phyloP scores from a whole-genome alignment of 2,329 filamentous ascomycete genomes.

The Fusarium solani-melongenae region DNA sequence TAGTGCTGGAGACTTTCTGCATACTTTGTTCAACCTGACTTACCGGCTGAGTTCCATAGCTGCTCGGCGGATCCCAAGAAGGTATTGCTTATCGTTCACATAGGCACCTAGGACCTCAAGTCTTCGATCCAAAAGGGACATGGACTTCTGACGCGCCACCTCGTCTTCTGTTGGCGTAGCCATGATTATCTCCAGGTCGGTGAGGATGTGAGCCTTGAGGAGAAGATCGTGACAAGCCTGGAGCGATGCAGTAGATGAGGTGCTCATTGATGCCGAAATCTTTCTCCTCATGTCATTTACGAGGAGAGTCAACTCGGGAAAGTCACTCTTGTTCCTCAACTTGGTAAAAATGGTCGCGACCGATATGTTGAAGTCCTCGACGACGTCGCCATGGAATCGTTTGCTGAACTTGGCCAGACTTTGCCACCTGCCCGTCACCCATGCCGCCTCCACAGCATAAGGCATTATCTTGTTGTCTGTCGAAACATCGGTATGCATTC shows the following conservation, averaged over 20 bases:
- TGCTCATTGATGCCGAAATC: conserved; percentile 79
- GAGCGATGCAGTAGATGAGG: conserved; percentile 81
- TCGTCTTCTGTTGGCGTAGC: conserved; percentile 57
- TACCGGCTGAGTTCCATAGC: conserved; percentile 83
- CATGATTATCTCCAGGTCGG: conserved; percentile 85
- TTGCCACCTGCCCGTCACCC: conserved; percentile 87
- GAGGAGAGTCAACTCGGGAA: conserved; percentile 64
- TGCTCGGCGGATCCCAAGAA: conserved; percentile 86
- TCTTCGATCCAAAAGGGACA: conserved; percentile 71
- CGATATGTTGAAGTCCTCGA: conserved; percentile 81
- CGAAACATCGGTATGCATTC: conserved; percentile 68
- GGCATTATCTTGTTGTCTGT: conserved; percentile 75
- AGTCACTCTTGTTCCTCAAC: conserved; percentile 65
- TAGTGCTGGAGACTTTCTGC: not conserved
- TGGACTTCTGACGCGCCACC: conserved; percentile 49
- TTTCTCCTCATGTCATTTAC: conserved; percentile 75
- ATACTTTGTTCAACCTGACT: conserved; percentile 41
- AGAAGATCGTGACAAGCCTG: conserved; percentile 87
- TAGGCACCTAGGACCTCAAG: conserved; percentile 91
- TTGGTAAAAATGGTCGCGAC: conserved; percentile 71
- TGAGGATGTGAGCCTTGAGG: conserved; percentile 86
- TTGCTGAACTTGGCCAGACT: conserved; percentile 75
- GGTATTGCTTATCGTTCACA: conserved; percentile 91
- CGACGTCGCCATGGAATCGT: conserved; percentile 60
- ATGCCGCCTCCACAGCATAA: conserved; percentile 90